Evolutionary conservation across 2,329 filamentous ascomycete genomes (phyloP).

Genomic region (Gaeumannomyces tritici): DNA sequence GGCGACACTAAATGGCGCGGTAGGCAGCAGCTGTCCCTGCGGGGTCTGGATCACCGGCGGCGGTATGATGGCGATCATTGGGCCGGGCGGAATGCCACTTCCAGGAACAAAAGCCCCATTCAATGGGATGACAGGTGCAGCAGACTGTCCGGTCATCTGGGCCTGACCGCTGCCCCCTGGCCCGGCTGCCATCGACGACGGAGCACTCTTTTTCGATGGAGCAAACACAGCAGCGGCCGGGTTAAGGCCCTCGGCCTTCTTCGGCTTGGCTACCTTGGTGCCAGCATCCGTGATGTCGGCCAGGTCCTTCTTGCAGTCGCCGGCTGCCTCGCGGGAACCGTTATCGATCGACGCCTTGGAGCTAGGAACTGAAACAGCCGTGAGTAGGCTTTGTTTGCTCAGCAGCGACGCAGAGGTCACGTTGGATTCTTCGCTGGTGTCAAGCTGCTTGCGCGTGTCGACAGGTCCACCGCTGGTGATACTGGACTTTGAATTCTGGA

Average conservation of each 20-base stretch:
- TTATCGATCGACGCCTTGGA: background rate
- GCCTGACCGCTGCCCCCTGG: background rate
- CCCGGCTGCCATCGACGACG: no score
- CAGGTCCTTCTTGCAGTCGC: background rate
- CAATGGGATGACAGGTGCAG: background rate
- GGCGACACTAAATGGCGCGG: background rate
- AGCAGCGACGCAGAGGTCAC: background rate
- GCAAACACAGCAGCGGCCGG: slow-evolving; percentile 1
- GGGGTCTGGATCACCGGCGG: background rate
- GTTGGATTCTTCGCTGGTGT: background rate
- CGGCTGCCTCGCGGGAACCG: background rate
- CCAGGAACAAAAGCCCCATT: background rate
- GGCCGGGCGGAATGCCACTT: background rate
- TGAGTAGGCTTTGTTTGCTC: background rate
- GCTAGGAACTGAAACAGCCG: background rate
- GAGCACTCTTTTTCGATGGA: background rate
- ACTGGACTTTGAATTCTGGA: background rate
- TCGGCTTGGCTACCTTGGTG: background rate
- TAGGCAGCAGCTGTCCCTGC: background rate
- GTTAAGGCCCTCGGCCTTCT: background rate
- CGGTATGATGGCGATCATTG: background rate
- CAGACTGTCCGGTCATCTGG: background rate
- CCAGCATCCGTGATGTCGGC: background rate
- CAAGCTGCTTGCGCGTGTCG: background rate
- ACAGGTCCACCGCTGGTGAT: no score